Percentiles rank a stretch among this genome's conserved stretches.
These are phyloP conservation scores for Salinomyces thailandicus DNA, from an alignment of 2,329 filamentous ascomycete genomes.

Conservation along the genomic window DNA sequence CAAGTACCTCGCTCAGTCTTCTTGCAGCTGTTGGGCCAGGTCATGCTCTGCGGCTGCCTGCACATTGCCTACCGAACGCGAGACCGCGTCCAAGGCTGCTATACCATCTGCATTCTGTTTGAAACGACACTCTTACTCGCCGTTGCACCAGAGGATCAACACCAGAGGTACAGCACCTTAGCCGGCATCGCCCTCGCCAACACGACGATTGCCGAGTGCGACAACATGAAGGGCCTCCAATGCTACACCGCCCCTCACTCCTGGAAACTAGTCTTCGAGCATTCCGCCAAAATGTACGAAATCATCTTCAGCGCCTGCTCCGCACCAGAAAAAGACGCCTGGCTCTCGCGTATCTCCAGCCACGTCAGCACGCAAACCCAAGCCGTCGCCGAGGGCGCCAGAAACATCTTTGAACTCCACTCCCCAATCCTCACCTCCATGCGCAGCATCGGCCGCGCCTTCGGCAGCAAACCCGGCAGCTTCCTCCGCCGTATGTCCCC, in stretches of 20 bases:
- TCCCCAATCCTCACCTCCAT: constrained; percentile 60
- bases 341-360: constrained; percentile 58
- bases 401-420: constrained; percentile 42
- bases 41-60: constrained; percentile 71
- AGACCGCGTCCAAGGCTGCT: constrained; percentile 59
- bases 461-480: constrained; percentile 59
- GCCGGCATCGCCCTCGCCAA: constrained; percentile 61
- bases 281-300: constrained; percentile 66
- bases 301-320: constrained; percentile 81
- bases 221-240: constrained; percentile 71
- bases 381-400: constrained; percentile 40
- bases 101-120: constrained; percentile 81
- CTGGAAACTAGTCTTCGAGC: constrained; percentile 85
- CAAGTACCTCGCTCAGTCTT: constrained; percentile 54
- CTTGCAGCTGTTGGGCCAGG: constrained; percentile 61
- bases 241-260: constrained; percentile 78
- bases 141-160: constrained; percentile 51
- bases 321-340: constrained; percentile 65
- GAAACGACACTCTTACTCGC: constrained; percentile 69
- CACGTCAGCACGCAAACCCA: constrained; percentile 41
- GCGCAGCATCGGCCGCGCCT: constrained; percentile 62
- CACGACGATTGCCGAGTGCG: constrained; percentile 57
- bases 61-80: constrained; percentile 72
- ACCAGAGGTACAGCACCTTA: constrained; percentile 61
- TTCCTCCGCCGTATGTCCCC: constrained; percentile 51